Conservation (phyloP, 495 filamentous ascomycete species). For the Trichocladium uniseriatum region DNA sequence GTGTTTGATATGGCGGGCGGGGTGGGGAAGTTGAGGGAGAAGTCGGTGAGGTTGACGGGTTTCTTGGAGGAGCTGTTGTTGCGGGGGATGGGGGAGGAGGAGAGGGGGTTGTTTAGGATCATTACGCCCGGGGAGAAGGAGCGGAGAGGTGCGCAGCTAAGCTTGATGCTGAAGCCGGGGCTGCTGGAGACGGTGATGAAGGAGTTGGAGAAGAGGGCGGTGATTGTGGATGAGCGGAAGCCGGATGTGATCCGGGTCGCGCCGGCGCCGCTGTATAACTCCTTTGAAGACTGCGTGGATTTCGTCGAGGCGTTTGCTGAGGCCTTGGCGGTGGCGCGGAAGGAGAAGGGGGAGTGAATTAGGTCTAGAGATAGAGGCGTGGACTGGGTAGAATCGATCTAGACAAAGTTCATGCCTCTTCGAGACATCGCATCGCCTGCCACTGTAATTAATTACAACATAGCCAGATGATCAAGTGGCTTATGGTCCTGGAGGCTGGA, state of each 20-base stretch:
- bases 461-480: too few relatives aligned
- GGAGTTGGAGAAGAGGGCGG: constrained; percentile 54
- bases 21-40: constrained; percentile 60
- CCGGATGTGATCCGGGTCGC: constrained; percentile 91
- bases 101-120: constrained; percentile 52
- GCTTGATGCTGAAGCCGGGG: constrained; percentile 56
- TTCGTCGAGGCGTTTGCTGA: constrained; percentile 59
- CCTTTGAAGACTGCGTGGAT: constrained; percentile 64
- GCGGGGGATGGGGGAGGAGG: constrained; percentile 28
- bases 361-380: too few relatives aligned
- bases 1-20: constrained; percentile 63
- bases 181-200: constrained; percentile 62
- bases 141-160: constrained; percentile 80
- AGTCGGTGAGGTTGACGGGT: constrained; percentile 64
- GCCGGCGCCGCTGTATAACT: constrained; percentile 85
- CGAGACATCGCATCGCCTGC: too few relatives aligned
- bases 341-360: not conserved
- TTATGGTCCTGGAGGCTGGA: too few relatives aligned
- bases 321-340: constrained; percentile 36
- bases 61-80: constrained; percentile 67
- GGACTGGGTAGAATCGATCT: too few relatives aligned
- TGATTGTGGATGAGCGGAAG: constrained; percentile 81
- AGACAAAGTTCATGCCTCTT: too few relatives aligned
- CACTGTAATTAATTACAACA: too few relatives aligned
- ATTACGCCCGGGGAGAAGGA: constrained; percentile 69